Conservation (phyloP, 2,329 filamentous ascomycete genomes). For the Bipolaris victoriae region DNA sequence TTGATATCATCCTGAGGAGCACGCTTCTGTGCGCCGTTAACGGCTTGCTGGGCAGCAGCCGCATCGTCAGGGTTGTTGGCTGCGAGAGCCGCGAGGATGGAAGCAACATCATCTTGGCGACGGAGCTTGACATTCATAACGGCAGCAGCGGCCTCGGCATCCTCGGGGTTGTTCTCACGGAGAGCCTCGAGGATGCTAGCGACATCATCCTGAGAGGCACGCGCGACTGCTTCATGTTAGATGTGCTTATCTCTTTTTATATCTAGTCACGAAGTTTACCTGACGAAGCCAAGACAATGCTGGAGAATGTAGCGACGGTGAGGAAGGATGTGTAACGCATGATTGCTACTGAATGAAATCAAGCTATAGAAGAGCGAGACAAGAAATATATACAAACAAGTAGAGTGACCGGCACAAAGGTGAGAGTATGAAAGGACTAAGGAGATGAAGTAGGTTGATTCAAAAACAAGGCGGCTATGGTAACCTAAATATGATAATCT, state of each 20-base stretch:
- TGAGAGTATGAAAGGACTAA: conserved; percentile 22
- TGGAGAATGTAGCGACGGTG: conserved; percentile 34
- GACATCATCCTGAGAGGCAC: conserved; percentile 29
- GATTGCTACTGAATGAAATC: conserved; percentile 21
- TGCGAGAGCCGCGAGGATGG: conserved; percentile 31
- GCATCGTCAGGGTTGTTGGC: conserved; percentile 36
- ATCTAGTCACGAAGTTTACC: conserved; percentile 10
- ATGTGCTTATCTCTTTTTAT: background rate
- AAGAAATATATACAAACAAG: conserved; percentile 19
- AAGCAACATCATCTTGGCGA: conserved; percentile 27
- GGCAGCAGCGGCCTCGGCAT: conserved; percentile 33
- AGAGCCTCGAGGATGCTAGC: conserved; percentile 38
- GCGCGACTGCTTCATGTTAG: conserved; percentile 18
- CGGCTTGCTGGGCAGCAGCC: conserved; percentile 24
- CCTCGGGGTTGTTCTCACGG: conserved; percentile 36
- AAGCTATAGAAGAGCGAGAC: background rate
- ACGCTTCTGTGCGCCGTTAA: conserved; percentile 9
- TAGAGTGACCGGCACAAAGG: conserved; percentile 40
- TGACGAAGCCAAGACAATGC: conserved; percentile 33
- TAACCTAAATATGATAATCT: conserved; percentile 5
- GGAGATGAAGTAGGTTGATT: conserved; percentile 7
- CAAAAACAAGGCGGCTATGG: conserved; percentile 1
- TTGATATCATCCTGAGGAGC: conserved; percentile 21
- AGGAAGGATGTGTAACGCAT: conserved; percentile 41
- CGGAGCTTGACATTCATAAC: conserved; percentile 37